phyloP scores from a whole-genome alignment of 768 basidiomycete genomes.

The Lactarius vividus region DNA sequence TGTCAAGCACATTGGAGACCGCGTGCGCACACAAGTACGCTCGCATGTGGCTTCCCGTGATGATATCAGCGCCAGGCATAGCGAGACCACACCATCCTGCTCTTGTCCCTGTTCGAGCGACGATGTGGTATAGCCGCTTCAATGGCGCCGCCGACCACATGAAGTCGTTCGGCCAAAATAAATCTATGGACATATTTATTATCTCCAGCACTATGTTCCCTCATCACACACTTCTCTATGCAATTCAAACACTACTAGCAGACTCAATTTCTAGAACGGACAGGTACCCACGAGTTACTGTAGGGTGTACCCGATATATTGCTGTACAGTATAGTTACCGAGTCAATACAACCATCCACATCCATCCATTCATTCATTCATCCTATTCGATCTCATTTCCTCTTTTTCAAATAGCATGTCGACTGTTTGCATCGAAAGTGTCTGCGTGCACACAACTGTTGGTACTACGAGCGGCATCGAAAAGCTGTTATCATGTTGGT shows the following conservation, averaged over 20 bases:
- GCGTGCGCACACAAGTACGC: conserved; percentile 4
- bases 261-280: neutral
- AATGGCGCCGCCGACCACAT: neutral
- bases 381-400: neutral
- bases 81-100: neutral
- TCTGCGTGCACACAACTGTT: neutral
- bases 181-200: neutral
- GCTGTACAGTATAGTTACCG: neutral
- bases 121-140: conserved; percentile 10
- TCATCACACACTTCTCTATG: neutral
- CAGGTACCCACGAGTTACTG: neutral
- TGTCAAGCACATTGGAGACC: conserved; percentile 27
- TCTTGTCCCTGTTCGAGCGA: neutral
- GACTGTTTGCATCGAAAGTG: neutral
- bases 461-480: neutral
- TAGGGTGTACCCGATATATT: neutral
- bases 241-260: neutral
- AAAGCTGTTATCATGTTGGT: neutral
- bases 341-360: neutral
- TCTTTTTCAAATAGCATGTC: neutral
- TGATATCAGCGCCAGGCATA: neutral
- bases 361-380: neutral
- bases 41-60: neutral
- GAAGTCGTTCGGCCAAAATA: neutral
- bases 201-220: neutral